A percentile compares a stretch with the other conserved stretches of the same genome.
Evolutionary conservation across 352 stramenopile genomes (phyloP).

Genomic region (Phytopythium cucurbitacearum): DNA sequence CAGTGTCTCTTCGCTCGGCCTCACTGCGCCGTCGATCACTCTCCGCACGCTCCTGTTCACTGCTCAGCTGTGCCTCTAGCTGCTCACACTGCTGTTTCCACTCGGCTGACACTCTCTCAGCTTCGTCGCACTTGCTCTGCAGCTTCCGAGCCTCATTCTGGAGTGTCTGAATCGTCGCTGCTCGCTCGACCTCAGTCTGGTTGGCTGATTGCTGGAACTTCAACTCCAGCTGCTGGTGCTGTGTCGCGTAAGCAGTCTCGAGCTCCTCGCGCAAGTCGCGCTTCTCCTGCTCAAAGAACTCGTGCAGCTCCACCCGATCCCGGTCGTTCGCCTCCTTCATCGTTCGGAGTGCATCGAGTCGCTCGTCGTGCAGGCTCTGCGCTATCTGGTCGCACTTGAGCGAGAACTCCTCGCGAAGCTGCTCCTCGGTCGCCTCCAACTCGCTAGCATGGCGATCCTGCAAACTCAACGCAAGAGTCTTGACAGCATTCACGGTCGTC

Average conservation of each 20-base stretch:
- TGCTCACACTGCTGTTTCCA: too few relatives aligned
- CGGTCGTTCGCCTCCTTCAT: slow-evolving; percentile 39
- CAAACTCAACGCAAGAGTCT: not conserved
- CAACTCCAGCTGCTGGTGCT: slow-evolving; percentile 28
- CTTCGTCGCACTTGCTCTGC: too few relatives aligned
- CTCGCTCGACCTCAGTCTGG: not conserved
- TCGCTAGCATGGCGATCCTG: slow-evolving; percentile 11
- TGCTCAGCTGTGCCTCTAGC: too few relatives aligned
- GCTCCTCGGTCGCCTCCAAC: slow-evolving; percentile 34
- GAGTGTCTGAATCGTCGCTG: too few relatives aligned
- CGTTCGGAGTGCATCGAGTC: slow-evolving; percentile 30
- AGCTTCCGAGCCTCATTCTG: too few relatives aligned
- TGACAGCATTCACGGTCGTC: slow-evolving; percentile 1
- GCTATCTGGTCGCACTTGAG: slow-evolving; percentile 59
- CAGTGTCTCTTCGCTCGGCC: too few relatives aligned
- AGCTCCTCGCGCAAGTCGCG: slow-evolving; percentile 51
- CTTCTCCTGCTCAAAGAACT: slow-evolving; percentile 56
- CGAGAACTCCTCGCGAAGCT: slow-evolving; percentile 38
- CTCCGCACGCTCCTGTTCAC: too few relatives aligned
- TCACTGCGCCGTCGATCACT: too few relatives aligned
- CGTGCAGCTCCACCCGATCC: slow-evolving; percentile 47
- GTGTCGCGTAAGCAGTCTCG: slow-evolving; percentile 11
- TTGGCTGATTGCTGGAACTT: slow-evolving; percentile 4
- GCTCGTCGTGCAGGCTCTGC: slow-evolving; percentile 44
- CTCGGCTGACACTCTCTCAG: too few relatives aligned